Evolutionary conservation across 1,284 basidiomycete genomes (phyloP), one percentile per base, ranked within the genome.

Genomic region (Moesziomyces parantarcticus): DNA sequence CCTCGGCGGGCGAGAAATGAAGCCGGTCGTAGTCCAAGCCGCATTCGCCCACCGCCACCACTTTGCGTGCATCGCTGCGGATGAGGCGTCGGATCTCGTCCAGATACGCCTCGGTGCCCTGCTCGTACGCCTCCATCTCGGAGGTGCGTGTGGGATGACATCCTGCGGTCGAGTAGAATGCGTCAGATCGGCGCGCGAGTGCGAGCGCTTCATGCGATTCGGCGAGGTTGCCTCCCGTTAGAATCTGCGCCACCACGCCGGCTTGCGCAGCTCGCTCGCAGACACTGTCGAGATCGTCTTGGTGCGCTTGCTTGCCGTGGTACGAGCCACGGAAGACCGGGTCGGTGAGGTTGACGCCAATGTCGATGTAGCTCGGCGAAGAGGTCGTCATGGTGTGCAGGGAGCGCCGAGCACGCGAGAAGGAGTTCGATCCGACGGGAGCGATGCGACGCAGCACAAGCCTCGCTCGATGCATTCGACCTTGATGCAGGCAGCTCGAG

Each of bases 1-100:
- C 87, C 21, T 90, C 89, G 22, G 85, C 85, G 1, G 88, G 78
- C 5, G 92, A 88, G 81, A 92, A 92, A 75, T 91, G 89, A 0
- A 90, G 87, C 16, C 93, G 87, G 81, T 95, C 93, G 77, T 94
- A 94, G 83, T 96, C 93, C 39, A 95, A 85, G 11, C 93, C 93
- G 74, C 93, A 92, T 85, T 95, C 93, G 18, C 93, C 93, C 1
- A 95, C 85, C 0, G 92, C 92, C 9, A 59, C 46, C 13, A 39
- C 32, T 21, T 42, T 44, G 14, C 44, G 42, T 2, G 54, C 43
- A 0, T 42, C 8, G 13, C 34, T 18, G 16, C 63, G 43, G 23
- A 81, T 61, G 0, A 75, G 42, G 9, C 50, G 32, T 13, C 40
- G 49, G 13, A 81, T 89, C 18, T 89, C 88, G 50, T 23, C 40